Conservation (phyloP, 192 early-diverging fungal species). For the Coemansia sp. region DNA sequence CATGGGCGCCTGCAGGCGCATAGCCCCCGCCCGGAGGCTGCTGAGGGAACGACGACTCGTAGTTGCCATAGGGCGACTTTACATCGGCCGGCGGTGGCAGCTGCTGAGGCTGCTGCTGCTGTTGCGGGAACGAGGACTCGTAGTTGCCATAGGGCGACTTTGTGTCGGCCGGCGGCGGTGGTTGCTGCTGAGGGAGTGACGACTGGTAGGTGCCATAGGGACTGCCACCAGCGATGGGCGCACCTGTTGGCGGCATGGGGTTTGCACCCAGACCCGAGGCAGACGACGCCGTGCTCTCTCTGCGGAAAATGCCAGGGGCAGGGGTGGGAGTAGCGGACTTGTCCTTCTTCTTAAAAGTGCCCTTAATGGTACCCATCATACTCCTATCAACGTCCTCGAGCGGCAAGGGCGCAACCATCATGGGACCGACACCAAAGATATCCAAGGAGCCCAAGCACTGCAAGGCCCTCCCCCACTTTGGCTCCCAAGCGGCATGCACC, state of each 20-base stretch:
- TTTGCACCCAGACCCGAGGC: constrained; percentile 2
- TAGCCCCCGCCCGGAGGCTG: not conserved
- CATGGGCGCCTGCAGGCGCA: not conserved
- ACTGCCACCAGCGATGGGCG: not conserved
- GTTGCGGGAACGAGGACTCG: constrained; percentile 15
- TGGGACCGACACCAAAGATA: constrained; percentile 33
- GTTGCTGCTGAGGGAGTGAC: constrained; percentile 10
- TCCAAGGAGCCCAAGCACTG: constrained; percentile 30
- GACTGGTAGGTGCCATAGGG: constrained; percentile 20
- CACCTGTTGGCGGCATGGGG: not conserved
- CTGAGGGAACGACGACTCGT: constrained; percentile 18
- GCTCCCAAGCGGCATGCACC: constrained; percentile 39
- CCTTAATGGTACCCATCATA: constrained; percentile 41
- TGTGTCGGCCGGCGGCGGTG: not conserved
- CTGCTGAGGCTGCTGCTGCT: not conserved
- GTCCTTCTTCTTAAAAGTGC: constrained; percentile 50
- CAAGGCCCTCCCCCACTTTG: constrained; percentile 31
- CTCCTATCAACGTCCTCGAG: constrained; percentile 24
- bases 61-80: constrained; percentile 18
- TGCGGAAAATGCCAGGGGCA: constrained; percentile 22
- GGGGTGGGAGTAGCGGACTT: constrained; percentile 23
- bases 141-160: constrained; percentile 21
- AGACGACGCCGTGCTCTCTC: constrained; percentile 1
- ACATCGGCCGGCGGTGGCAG: not conserved
- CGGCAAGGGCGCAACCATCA: constrained; percentile 29